Evolutionary conservation across 2,329 filamentous ascomycete species (phyloP).

Genomic region (Penicillium paneum): DNA sequence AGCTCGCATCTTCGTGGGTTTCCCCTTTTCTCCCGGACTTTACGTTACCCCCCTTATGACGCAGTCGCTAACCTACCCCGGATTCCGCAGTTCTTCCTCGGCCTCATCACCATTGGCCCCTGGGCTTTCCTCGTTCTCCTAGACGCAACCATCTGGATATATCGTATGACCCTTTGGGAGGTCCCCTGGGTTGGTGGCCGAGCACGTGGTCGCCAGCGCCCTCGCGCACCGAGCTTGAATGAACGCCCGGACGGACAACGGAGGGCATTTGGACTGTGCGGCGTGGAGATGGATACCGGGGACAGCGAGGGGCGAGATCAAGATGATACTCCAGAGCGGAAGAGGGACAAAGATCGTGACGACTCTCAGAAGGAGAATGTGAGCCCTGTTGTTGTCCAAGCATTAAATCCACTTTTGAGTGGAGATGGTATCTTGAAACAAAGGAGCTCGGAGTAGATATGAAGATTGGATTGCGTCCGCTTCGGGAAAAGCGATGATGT

Average conservation of each 20-base stretch:
- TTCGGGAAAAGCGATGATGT: slow-evolving; percentile 1
- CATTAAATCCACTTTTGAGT: slow-evolving; percentile 1
- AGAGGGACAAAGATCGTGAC: neutral
- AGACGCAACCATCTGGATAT: slow-evolving; percentile 61
- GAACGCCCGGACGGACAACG: slow-evolving; percentile 53
- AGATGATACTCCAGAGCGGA: neutral
- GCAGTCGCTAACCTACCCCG: neutral
- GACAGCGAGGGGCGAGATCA: slow-evolving; percentile 6
- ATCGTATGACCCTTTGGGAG: slow-evolving; percentile 57
- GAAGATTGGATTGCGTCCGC: neutral
- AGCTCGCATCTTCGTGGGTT: slow-evolving; percentile 59
- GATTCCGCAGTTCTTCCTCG: slow-evolving; percentile 55
- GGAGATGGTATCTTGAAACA: slow-evolving; percentile 14
- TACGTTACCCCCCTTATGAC: neutral
- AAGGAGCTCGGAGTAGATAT: slow-evolving; percentile 10
- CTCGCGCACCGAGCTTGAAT: slow-evolving; percentile 60
- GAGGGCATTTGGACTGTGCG: slow-evolving; percentile 29
- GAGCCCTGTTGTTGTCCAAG: slow-evolving; percentile 3
- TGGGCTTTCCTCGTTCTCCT: slow-evolving; percentile 62
- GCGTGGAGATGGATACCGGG: slow-evolving; percentile 17
- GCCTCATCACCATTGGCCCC: slow-evolving; percentile 58
- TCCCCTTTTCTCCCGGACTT: neutral
- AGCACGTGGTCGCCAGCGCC: slow-evolving; percentile 57
- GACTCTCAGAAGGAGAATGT: slow-evolving; percentile 12
- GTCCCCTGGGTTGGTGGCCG: slow-evolving; percentile 60